These are phyloP conservation scores for Xylariaceae sp. DNA, from an alignment of 2,329 filamentous ascomycete species.

Conservation along the genomic window DNA sequence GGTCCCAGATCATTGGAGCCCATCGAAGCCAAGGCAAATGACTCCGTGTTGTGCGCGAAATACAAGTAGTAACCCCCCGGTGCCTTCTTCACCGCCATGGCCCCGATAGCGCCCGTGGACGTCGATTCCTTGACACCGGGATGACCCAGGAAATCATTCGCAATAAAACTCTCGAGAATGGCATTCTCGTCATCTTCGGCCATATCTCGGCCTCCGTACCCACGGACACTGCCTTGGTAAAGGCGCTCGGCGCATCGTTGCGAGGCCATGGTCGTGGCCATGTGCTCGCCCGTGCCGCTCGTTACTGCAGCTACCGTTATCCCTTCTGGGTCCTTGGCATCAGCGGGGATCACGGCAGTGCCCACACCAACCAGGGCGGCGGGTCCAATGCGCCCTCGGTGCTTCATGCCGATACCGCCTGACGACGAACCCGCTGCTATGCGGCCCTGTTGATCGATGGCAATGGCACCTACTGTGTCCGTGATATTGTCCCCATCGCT, in stretches of 20 bases:
- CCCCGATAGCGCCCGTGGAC: constrained; percentile 81
- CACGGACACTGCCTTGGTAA: constrained; percentile 62
- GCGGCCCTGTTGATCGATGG: constrained; percentile 75
- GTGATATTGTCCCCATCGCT: constrained; percentile 60
- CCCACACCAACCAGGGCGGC: constrained; percentile 90
- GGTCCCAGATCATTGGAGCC: constrained; percentile 69
- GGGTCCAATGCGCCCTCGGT: constrained; percentile 82
- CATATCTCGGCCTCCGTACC: constrained; percentile 54
- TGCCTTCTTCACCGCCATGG: constrained; percentile 84
- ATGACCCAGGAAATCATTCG: constrained; percentile 88
- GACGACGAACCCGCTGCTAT: constrained; percentile 96
- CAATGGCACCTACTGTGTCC: constrained; percentile 94
- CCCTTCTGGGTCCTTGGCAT: constrained; percentile 62
- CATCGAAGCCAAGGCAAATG: constrained; percentile 83
- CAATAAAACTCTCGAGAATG: constrained; percentile 68
- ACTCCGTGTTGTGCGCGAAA: constrained; percentile 95
- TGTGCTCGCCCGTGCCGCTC: constrained; percentile 94
- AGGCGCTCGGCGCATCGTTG: constrained; percentile 80
- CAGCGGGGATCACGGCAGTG: constrained; percentile 76
- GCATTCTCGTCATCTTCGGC: constrained; percentile 70
- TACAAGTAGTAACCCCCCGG: constrained; percentile 72
- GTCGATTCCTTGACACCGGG: constrained; percentile 75
- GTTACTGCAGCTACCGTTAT: constrained; percentile 77
- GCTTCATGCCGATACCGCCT: constrained; percentile 97
- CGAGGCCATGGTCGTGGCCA: constrained; percentile 91